Conservation (phyloP, 345 rosid genomes). For the Ceriops decandra region DNA sequence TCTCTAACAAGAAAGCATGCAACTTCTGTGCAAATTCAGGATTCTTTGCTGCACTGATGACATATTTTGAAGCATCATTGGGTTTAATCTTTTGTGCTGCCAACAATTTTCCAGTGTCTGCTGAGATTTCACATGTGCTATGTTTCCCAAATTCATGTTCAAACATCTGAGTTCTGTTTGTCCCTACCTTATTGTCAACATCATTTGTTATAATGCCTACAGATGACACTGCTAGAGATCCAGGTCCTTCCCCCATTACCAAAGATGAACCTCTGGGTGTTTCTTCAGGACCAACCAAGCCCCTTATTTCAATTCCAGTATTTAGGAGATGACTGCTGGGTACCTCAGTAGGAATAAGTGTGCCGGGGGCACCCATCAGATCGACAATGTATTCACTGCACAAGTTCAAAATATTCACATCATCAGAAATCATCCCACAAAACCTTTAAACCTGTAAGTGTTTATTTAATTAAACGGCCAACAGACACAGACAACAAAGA, state of each 20-base stretch:
- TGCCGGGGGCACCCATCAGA: slow-evolving; percentile 98
- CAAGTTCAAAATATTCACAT: slow-evolving; percentile 21
- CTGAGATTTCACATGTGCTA: slow-evolving; percentile 40
- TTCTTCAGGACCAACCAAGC: slow-evolving; percentile 42
- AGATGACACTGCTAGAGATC: slow-evolving; percentile 28
- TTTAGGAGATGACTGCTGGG: slow-evolving; percentile 60
- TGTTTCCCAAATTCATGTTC: slow-evolving; percentile 68
- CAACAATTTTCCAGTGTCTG: slow-evolving; percentile 44
- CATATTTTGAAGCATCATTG: slow-evolving; percentile 80
- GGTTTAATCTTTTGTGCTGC: slow-evolving; percentile 74
- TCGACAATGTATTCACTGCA: slow-evolving; percentile 92
- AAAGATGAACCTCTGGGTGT: slow-evolving; percentile 27
- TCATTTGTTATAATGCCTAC: slow-evolving; percentile 37
- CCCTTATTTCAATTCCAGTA: slow-evolving; percentile 45
- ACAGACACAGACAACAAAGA: neutral
- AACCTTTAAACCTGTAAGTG: slow-evolving; percentile 7
- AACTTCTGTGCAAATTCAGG: slow-evolving; percentile 89
- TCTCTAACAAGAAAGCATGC: slow-evolving; percentile 81
- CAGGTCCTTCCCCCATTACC: slow-evolving; percentile 38
- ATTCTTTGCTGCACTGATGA: slow-evolving; percentile 86
- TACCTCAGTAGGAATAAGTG: slow-evolving; percentile 83
- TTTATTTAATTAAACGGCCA: slow-evolving; percentile 8
- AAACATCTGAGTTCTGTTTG: slow-evolving; percentile 50
- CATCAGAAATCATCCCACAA: slow-evolving; percentile 9
- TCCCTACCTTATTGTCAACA: slow-evolving; percentile 36